These are phyloP conservation scores for Ophiostoma sp. DNA, from an alignment of 2,329 filamentous ascomycete species.

Conservation along the genomic window DNA sequence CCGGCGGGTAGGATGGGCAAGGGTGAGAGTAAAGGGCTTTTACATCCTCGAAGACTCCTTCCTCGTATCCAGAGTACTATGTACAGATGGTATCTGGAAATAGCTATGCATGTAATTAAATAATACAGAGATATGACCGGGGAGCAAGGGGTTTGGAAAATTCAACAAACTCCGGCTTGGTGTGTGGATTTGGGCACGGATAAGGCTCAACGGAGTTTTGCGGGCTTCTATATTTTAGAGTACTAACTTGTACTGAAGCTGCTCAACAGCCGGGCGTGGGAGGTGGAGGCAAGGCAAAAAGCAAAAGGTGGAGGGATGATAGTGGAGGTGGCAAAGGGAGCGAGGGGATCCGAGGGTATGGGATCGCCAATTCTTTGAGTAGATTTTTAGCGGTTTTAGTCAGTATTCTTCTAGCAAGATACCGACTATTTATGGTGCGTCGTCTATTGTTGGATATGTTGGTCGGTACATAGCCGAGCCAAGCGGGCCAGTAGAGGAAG, in stretches of 20 bases:
- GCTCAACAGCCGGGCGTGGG: slow-evolving; percentile 2
- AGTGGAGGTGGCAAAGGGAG: slow-evolving; percentile 3
- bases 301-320: neutral
- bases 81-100: neutral
- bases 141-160: neutral
- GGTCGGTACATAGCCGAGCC: neutral
- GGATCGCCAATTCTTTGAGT: neutral
- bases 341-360: neutral
- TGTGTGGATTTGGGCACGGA: neutral
- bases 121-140: neutral
- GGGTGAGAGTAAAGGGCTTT: neutral
- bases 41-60: neutral
- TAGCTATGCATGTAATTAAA: neutral
- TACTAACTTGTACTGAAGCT: neutral
- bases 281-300: neutral
- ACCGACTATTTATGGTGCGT: too few species aligned
- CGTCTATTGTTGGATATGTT: neutral
- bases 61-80: neutral
- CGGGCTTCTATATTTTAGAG: neutral
- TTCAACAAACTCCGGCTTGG: neutral
- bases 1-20: neutral
- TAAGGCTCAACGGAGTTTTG: slow-evolving; percentile 1
- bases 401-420: neutral
- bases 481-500: neutral
- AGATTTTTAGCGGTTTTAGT: neutral